These are phyloP conservation scores for Tremella fuciformis DNA, from an alignment of 768 basidiomycete genomes.

Conservation along the genomic window DNA sequence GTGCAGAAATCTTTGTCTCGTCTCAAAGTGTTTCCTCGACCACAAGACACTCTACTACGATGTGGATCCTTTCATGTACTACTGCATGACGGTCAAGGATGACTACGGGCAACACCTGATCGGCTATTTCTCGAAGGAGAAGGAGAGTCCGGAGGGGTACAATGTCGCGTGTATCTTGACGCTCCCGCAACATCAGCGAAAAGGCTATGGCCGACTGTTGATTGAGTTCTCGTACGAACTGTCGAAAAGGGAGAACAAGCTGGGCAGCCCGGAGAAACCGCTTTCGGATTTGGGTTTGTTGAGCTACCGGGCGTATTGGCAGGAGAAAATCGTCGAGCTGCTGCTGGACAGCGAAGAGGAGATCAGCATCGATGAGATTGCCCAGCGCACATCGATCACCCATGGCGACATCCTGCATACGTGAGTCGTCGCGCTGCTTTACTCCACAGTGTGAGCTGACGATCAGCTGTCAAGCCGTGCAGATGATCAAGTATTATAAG, in stretches of 20 bases:
- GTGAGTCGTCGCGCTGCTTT: conserved; percentile 59
- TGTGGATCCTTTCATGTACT: conserved; percentile 99
- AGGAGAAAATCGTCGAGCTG: conserved; percentile 89
- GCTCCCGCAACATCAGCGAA: conserved; percentile 95
- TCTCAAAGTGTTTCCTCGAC: conserved; percentile 97
- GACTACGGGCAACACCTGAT: conserved; percentile 87
- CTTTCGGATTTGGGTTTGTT: conserved; percentile 89
- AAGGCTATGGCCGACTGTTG: conserved; percentile 88
- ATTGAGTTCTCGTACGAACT: conserved; percentile 99
- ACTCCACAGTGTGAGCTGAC: conserved; percentile 11
- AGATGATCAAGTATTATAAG: conserved; percentile 94
- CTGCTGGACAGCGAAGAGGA: conserved; percentile 70
- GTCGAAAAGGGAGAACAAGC: conserved; percentile 90
- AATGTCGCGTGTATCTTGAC: conserved; percentile 98
- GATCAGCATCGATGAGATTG: conserved; percentile 93
- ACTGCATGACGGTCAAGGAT: conserved; percentile 95
- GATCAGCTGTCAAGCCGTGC: conserved; percentile 81
- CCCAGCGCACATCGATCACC: conserved; percentile 89
- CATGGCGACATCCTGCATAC: conserved; percentile 98
- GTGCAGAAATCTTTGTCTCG: conserved; percentile 92
- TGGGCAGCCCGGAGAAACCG: conserved; percentile 97
- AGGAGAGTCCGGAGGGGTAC: conserved; percentile 95
- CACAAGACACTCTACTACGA: conserved; percentile 99
- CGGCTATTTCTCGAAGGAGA: conserved; percentile 99
- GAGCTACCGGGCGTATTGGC: conserved; percentile 94